These are phyloP conservation scores for Elsinoe necatrix DNA, from an alignment of 2,329 filamentous ascomycete genomes.

Conservation along the genomic window DNA sequence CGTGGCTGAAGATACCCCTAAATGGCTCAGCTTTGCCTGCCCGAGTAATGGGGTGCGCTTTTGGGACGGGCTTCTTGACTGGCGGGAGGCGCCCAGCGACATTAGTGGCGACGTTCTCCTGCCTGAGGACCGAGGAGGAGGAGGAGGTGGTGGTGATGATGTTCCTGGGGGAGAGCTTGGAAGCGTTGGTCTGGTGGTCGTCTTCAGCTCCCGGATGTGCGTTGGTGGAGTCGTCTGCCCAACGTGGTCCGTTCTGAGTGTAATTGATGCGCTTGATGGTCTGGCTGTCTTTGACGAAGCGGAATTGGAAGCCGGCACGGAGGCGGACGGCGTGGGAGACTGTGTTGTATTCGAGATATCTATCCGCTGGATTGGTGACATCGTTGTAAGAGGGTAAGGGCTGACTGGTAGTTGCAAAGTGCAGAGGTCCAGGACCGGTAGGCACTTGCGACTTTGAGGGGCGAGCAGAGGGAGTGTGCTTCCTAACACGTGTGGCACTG, in stretches of 20 bases:
- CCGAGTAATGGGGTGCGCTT: no score
- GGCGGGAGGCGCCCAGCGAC: not conserved
- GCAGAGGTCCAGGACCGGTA: not conserved
- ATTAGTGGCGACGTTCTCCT: no score
- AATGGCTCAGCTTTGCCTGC: not conserved
- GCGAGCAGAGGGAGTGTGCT: not conserved
- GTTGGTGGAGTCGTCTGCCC: not conserved
- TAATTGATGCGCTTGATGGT: slow-evolving; percentile 20
- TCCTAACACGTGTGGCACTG: not conserved
- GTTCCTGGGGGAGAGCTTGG: no score
- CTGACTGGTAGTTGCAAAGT: slow-evolving; percentile 5
- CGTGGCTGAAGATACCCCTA: not conserved
- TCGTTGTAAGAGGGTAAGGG: slow-evolving; percentile 3
- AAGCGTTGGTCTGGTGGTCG: not conserved
- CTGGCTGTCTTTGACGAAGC: slow-evolving; percentile 10
- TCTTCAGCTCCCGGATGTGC: not conserved
- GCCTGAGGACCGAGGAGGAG: no score
- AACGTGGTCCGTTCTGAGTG: slow-evolving; percentile 7
- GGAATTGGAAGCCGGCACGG: slow-evolving; percentile 15
- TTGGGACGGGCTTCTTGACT: not conserved
- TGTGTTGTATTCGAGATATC: slow-evolving; percentile 23
- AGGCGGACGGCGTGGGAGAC: slow-evolving; percentile 18
- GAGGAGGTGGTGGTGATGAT: no score
- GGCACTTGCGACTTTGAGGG: not conserved
- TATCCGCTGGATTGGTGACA: slow-evolving; percentile 18